Percentiles rank a stretch among this genome's conserved stretches.
Conservation (phyloP, 495 filamentous ascomycete species). For the Xylaria curta region DNA sequence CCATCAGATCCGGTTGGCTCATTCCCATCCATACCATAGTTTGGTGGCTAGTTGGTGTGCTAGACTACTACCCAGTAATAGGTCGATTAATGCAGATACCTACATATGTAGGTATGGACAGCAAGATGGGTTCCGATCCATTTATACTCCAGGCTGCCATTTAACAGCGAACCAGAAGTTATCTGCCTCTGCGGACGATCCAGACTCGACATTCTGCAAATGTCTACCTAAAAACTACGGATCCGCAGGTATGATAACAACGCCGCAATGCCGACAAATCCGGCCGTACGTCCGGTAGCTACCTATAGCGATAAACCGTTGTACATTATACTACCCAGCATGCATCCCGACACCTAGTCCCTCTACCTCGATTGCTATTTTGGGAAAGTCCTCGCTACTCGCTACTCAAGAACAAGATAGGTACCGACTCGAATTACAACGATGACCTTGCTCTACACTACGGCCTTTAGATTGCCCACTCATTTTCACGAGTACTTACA, state of each 20-base stretch:
- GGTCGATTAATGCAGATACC: too few species aligned
- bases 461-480: neutral
- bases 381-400: conserved; percentile 1
- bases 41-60: too few species aligned
- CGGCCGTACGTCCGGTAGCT: neutral
- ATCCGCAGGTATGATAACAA: neutral
- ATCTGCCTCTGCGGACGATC: neutral
- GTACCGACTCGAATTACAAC: neutral
- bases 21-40: neutral
- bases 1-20: conserved; percentile 23
- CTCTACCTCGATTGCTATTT: neutral
- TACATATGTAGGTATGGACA: neutral
- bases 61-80: neutral
- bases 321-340: conserved; percentile 9
- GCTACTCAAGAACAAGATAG: neutral
- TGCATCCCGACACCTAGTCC: neutral
- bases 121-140: neutral
- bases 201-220: neutral
- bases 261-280: conserved; percentile 16
- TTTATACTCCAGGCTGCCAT: conserved; percentile 24
- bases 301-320: neutral
- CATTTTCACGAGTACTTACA: neutral
- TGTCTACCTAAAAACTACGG: neutral
- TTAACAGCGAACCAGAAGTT: conserved; percentile 20
- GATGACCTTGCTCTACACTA: neutral